Evolutionary conservation across 1,284 basidiomycete genomes (phyloP).

Genomic region (Tilletia caries): DNA sequence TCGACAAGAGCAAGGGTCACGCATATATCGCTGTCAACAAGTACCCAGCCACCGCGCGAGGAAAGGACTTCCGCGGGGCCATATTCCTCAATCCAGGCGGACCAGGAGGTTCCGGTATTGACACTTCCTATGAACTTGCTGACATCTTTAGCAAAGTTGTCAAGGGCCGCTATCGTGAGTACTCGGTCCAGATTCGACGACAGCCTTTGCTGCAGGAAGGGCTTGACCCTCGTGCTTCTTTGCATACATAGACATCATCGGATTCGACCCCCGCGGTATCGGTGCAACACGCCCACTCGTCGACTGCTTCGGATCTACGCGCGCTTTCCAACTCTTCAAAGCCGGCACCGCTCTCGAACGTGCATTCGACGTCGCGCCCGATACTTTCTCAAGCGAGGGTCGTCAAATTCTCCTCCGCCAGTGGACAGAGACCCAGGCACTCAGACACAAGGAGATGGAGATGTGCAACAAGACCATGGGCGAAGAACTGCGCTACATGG

Average conservation of each 20-base stretch:
- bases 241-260: constrained; percentile 57
- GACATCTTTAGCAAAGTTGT: not conserved
- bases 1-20: constrained; percentile 40
- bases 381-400: constrained; percentile 31
- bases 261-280: constrained; percentile 58
- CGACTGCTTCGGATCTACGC: constrained; percentile 53
- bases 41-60: constrained; percentile 27
- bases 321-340: constrained; percentile 52
- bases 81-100: constrained; percentile 18
- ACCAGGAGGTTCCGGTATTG: constrained; percentile 14
- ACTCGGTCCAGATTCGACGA: no score
- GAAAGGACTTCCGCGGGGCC: not conserved
- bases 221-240: no score
- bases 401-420: constrained; percentile 52
- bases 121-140: not conserved
- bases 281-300: constrained; percentile 55
- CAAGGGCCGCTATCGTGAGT: not conserved
- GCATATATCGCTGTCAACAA: constrained; percentile 49
- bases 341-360: constrained; percentile 55
- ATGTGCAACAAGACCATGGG: constrained; percentile 56
- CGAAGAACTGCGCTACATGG: constrained; percentile 57
- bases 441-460: constrained; percentile 55
- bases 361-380: constrained; percentile 53
- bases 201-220: no score
- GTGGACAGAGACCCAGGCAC: constrained; percentile 52